These are phyloP conservation scores for Ceratocystis huliohia DNA, from an alignment of 2,329 filamentous ascomycete genomes.

Conservation along the genomic window DNA sequence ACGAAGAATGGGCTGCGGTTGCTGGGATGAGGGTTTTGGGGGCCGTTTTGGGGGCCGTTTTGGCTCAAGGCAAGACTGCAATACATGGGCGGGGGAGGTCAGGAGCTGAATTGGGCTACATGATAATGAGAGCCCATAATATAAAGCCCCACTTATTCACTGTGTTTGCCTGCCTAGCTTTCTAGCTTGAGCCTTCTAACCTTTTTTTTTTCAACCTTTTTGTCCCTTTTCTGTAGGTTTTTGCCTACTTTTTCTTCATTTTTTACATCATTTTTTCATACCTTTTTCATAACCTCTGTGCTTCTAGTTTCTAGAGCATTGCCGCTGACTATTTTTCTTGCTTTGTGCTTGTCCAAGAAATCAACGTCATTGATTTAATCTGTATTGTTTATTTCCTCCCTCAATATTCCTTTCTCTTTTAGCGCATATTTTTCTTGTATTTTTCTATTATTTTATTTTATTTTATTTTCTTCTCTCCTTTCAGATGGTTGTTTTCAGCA, in stretches of 20 bases:
- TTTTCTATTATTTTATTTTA: neutral
- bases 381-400: neutral
- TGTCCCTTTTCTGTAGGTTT: neutral
- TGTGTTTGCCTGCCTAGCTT: neutral
- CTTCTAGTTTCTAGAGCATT: too few relatives aligned
- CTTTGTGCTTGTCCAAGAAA: neutral
- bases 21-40: constrained; percentile 36
- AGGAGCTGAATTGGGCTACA: too few relatives aligned
- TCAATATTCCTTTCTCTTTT: neutral
- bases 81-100: too few relatives aligned
- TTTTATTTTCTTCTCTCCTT: neutral
- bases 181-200: neutral
- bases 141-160: neutral
- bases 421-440: neutral
- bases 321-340: too few relatives aligned
- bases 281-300: neutral
- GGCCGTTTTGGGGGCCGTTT: too few relatives aligned
- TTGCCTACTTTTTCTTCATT: neutral
- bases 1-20: constrained; percentile 53
- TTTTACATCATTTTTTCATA: neutral
- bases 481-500: neutral
- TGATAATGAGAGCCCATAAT: neutral
- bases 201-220: neutral
- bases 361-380: constrained; percentile 1
- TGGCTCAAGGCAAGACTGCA: too few relatives aligned